Percentiles rank a stretch among this genome's conserved stretches.
phyloP scores from a whole-genome alignment of 2,329 filamentous ascomycete species.

The Fusarium sp. region DNA sequence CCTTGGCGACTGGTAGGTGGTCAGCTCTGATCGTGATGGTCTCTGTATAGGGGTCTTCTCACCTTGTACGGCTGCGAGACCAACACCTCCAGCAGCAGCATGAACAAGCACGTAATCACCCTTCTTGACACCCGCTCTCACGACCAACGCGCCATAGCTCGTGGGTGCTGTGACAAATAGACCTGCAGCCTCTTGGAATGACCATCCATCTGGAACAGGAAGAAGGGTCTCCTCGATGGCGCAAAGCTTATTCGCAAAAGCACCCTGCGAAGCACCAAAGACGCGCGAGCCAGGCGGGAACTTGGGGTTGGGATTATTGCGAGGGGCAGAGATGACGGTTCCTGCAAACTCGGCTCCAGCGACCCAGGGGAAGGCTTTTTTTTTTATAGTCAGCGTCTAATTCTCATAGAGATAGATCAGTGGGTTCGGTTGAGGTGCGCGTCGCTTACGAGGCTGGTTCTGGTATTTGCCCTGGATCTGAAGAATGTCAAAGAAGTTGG shows the following conservation, averaged over 20 bases:
- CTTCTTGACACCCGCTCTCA: constrained; percentile 78
- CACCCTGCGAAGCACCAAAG: constrained; percentile 88
- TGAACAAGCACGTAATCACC: constrained; percentile 92
- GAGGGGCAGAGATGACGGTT: constrained; percentile 74
- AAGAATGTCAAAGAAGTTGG: constrained; percentile 97
- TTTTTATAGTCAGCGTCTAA: not conserved
- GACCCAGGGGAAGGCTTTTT: constrained; percentile 82
- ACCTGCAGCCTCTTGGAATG: constrained; percentile 84
- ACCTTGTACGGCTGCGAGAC: constrained; percentile 87
- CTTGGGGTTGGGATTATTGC: constrained; percentile 58
- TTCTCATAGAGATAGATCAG: not conserved
- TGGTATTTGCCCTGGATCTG: constrained; percentile 98
- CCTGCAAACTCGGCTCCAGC: constrained; percentile 90
- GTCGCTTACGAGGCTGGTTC: constrained; percentile 74
- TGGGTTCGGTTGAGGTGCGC: not conserved
- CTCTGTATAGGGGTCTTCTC: constrained; percentile 7
- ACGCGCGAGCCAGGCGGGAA: constrained; percentile 85
- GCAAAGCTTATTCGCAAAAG: constrained; percentile 81
- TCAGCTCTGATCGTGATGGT: not conserved
- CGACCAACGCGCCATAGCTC: constrained; percentile 84
- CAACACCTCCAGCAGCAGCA: constrained; percentile 91
- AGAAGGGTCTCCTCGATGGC: constrained; percentile 74
- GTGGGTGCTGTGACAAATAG: constrained; percentile 94
- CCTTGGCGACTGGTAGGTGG: constrained; percentile 76
- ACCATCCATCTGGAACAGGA: constrained; percentile 83